Conservation (phyloP, 352 stramenopile genomes). For the Lagenidium sp. region DNA sequence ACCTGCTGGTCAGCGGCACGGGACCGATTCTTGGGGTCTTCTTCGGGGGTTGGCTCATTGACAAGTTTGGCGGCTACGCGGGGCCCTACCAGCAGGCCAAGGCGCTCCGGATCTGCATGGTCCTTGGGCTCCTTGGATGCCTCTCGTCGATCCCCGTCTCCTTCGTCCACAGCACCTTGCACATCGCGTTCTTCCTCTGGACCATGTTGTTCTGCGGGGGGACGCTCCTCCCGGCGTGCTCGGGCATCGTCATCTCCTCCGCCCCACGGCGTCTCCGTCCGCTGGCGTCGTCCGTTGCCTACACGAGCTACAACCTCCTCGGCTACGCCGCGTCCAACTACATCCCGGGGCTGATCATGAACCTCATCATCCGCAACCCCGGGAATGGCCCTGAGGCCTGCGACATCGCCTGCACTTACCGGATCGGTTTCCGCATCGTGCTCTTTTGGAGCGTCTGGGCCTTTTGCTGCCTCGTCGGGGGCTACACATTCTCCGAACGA, state of each 20-base stretch:
- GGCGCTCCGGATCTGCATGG: slow-evolving; percentile 64
- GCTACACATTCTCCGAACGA: slow-evolving; percentile 22
- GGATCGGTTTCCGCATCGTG: slow-evolving; percentile 76
- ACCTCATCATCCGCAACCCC: slow-evolving; percentile 52
- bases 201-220: slow-evolving; percentile 80
- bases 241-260: slow-evolving; percentile 77
- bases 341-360: slow-evolving; percentile 75
- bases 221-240: slow-evolving; percentile 62
- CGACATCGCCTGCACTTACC: slow-evolving; percentile 71
- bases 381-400: slow-evolving; percentile 25
- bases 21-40: slow-evolving; percentile 80
- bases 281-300: slow-evolving; percentile 69
- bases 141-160: slow-evolving; percentile 52
- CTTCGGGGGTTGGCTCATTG: slow-evolving; percentile 79
- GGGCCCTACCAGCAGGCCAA: slow-evolving; percentile 54
- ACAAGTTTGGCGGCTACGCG: slow-evolving; percentile 68
- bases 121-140: slow-evolving; percentile 39
- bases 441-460: slow-evolving; percentile 63
- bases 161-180: slow-evolving; percentile 49
- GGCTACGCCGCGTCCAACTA: slow-evolving; percentile 81
- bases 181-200: slow-evolving; percentile 70
- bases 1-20: slow-evolving; percentile 66
- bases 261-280: slow-evolving; percentile 48
- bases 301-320: slow-evolving; percentile 82
- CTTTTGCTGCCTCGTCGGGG: slow-evolving; percentile 57